Percentiles rank a stretch among this genome's conserved stretches.
These are phyloP conservation scores for Penicillium sclerotiorum DNA, from an alignment of 2,329 filamentous ascomycete species.

Conservation along the genomic window DNA sequence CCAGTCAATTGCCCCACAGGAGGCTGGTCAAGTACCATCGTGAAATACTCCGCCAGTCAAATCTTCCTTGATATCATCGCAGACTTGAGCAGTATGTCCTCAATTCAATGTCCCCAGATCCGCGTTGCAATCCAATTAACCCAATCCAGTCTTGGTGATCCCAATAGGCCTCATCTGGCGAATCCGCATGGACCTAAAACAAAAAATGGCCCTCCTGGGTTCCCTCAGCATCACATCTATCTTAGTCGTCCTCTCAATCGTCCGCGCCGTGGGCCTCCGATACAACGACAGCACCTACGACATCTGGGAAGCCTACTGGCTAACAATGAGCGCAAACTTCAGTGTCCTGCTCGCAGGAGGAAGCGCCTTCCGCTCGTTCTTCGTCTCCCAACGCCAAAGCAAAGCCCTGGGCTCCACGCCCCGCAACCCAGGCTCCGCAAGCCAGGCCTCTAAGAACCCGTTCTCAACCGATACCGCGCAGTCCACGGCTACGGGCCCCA, in stretches of 20 bases:
- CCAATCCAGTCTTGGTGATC: not conserved
- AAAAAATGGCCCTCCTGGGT: not conserved
- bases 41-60: not conserved
- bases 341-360: not conserved
- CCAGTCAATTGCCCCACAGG: not conserved
- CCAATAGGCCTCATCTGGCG: not conserved
- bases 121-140: too few relatives aligned
- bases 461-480: not conserved
- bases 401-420: too few relatives aligned
- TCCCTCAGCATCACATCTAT: not conserved
- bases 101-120: not conserved
- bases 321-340: not conserved
- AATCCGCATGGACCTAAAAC: not conserved
- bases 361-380: not conserved
- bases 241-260: not conserved
- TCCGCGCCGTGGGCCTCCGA: not conserved
- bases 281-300: not conserved
- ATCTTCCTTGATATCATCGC: not conserved
- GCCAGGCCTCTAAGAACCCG: too few relatives aligned
- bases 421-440: too few relatives aligned
- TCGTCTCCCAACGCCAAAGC: not conserved
- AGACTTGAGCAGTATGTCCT: not conserved
- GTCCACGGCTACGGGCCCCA: not conserved
- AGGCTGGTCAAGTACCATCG: not conserved
- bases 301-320: constrained; percentile 2